A percentile compares a stretch with the other conserved stretches of the same genome.
These are phyloP conservation scores for Crotalaria pallida DNA, from an alignment of 306 rosid genomes.

Conservation along the genomic window DNA sequence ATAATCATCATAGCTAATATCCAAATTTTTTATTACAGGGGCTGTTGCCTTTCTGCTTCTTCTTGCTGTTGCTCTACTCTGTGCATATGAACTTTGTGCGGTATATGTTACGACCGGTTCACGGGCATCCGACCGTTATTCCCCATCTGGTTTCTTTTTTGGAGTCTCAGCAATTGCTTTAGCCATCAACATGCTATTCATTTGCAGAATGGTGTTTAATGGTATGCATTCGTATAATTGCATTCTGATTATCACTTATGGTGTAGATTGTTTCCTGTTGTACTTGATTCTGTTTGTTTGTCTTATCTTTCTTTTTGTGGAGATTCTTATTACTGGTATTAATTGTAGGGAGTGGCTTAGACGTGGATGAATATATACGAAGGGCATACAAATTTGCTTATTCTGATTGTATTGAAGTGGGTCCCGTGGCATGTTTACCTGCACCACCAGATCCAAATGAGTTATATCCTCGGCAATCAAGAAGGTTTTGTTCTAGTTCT, in stretches of 20 bases:
- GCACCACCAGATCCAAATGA: slow-evolving; percentile 99
- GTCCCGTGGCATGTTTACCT: slow-evolving; percentile 92
- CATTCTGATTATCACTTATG: slow-evolving; percentile 12
- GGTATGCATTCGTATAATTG: slow-evolving; percentile 52
- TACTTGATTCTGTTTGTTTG: not conserved
- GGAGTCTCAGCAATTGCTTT: slow-evolving; percentile 99
- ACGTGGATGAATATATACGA: slow-evolving; percentile 96
- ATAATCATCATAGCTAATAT: not conserved
- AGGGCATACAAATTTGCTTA: slow-evolving; percentile 96
- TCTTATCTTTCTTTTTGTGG: not conserved
- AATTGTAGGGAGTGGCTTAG: slow-evolving; percentile 88
- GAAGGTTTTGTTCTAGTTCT: slow-evolving; percentile 55
- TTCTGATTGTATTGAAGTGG: slow-evolving; percentile 93
- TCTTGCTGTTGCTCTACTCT: slow-evolving; percentile 93
- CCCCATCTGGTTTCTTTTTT: slow-evolving; percentile 99
- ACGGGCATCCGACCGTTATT: slow-evolving; percentile 91
- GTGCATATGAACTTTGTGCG: slow-evolving; percentile 97
- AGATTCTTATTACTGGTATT: slow-evolving; percentile 7
- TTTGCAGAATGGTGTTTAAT: slow-evolving; percentile 96
- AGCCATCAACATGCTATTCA: slow-evolving; percentile 99
- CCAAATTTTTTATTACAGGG: slow-evolving; percentile 45
- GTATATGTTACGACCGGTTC: slow-evolving; percentile 97
- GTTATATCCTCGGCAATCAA: slow-evolving; percentile 94
- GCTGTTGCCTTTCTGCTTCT: slow-evolving; percentile 96
- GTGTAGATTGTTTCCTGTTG: slow-evolving; percentile 19